Percentiles rank a stretch among this genome's conserved stretches.
These are phyloP conservation scores for Heimioporus punctisporus DNA, from an alignment of 1,284 basidiomycete genomes.

Conservation along the genomic window DNA sequence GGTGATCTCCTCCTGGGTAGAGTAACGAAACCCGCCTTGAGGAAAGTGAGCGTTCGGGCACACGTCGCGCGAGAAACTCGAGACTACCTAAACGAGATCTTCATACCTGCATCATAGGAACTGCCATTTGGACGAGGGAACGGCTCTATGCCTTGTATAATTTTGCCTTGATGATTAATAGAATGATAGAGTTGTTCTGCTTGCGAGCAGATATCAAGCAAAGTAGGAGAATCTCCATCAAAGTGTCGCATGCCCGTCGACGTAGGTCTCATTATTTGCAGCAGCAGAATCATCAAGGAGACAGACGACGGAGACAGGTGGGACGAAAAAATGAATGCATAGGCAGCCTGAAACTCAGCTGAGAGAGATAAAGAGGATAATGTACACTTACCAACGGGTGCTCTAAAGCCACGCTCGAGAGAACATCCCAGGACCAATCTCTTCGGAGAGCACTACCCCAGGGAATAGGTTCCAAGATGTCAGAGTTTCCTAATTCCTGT, in stretches of 20 bases:
- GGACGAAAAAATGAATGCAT: slow-evolving; percentile 10
- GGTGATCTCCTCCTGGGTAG: slow-evolving; percentile 32
- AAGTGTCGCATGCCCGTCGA: slow-evolving; percentile 13
- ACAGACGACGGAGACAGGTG: slow-evolving; percentile 17
- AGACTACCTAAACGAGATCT: slow-evolving; percentile 41
- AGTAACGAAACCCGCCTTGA: slow-evolving; percentile 44
- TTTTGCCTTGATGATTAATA: slow-evolving; percentile 23
- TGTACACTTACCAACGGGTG: slow-evolving; percentile 18
- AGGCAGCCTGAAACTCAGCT: slow-evolving; percentile 16
- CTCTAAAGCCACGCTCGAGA: slow-evolving; percentile 21
- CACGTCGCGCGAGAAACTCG: neutral
- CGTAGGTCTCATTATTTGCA: slow-evolving; percentile 18
- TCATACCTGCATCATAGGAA: slow-evolving; percentile 32
- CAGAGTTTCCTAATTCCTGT: slow-evolving; percentile 28
- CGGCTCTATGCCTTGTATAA: slow-evolving; percentile 16
- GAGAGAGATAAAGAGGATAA: neutral
- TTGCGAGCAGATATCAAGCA: slow-evolving; percentile 12
- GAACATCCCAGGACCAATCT: slow-evolving; percentile 38
- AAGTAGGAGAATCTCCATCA: neutral
- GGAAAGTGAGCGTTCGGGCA: neutral
- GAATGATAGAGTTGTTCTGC: slow-evolving; percentile 30
- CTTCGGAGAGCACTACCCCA: slow-evolving; percentile 29
- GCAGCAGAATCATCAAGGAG: slow-evolving; percentile 23
- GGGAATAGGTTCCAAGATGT: slow-evolving; percentile 30
- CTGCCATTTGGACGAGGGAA: slow-evolving; percentile 14